These are phyloP conservation scores for Aureobasidium sp. DNA, from an alignment of 2,329 filamentous ascomycete species.

Conservation along the genomic window DNA sequence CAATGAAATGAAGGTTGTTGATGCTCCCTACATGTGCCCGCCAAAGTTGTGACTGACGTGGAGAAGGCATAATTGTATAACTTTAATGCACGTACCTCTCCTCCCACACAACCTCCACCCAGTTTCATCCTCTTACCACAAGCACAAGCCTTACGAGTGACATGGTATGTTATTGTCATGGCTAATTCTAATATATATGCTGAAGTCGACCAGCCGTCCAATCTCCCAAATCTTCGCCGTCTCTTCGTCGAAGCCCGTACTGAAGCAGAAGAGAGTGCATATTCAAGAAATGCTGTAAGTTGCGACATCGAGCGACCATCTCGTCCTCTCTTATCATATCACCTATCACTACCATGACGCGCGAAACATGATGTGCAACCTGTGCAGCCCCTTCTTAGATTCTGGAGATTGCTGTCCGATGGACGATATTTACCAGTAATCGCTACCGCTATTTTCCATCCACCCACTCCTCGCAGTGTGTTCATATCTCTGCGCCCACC, in stretches of 20 bases:
- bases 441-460: no score
- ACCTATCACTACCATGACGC: neutral
- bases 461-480: no score
- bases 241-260: conserved; percentile 92
- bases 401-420: neutral
- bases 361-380: neutral
- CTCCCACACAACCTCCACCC: neutral
- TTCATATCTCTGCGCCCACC: neutral
- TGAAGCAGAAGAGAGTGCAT: conserved; percentile 88
- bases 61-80: conserved; percentile 8
- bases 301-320: neutral
- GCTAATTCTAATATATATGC: neutral
- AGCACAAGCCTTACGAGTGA: neutral
- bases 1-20: conserved; percentile 13
- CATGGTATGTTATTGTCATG: neutral
- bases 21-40: conserved; percentile 1
- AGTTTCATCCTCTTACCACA: neutral
- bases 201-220: conserved; percentile 49
- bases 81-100: neutral
- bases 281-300: conserved; percentile 84
- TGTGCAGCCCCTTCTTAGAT: no score
- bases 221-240: conserved; percentile 86
- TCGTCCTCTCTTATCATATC: neutral
- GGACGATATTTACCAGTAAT: no score
- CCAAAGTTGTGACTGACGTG: conserved; percentile 9